These are phyloP conservation scores for Marvania coccoides DNA, from an alignment of 139 green algal species.

Conservation along the genomic window DNA sequence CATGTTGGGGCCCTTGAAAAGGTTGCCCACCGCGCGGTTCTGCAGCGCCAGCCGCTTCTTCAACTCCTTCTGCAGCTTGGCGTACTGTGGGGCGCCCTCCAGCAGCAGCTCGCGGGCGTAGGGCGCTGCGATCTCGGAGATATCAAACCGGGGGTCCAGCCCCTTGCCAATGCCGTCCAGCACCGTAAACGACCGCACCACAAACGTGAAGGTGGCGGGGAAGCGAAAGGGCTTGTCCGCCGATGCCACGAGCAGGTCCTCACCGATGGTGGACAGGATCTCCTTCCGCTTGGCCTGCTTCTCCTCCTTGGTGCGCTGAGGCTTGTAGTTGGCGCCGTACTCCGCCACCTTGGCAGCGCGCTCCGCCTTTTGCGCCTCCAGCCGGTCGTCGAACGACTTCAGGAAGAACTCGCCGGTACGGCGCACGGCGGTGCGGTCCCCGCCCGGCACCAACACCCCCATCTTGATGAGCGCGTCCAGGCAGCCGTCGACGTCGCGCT, in stretches of 20 bases:
- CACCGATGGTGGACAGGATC: constrained; percentile 84
- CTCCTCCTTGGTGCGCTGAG: constrained; percentile 65
- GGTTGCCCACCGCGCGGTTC: constrained; percentile 83
- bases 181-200: constrained; percentile 81
- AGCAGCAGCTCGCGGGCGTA: constrained; percentile 88
- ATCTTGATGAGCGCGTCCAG: constrained; percentile 83
- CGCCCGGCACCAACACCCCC: constrained; percentile 83
- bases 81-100: constrained; percentile 41
- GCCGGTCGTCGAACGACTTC: constrained; percentile 67
- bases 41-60: constrained; percentile 48
- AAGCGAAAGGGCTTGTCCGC: constrained; percentile 98
- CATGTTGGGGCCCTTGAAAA: constrained; percentile 86
- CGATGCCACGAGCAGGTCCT: constrained; percentile 91
- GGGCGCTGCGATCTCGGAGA: constrained; percentile 89
- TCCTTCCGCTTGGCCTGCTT: constrained; percentile 57
- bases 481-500: constrained; percentile 78
- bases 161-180: constrained; percentile 98
- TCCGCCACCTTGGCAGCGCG: constrained; percentile 16
- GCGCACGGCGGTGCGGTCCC: constrained; percentile 79
- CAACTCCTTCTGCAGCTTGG: constrained; percentile 54
- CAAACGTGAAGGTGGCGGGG: constrained; percentile 96
- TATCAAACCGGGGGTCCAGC: constrained; percentile 94
- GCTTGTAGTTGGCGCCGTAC: constrained; percentile 77
- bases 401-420: constrained; percentile 97
- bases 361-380: constrained; percentile 47